These are phyloP conservation scores for Bipolaris oryzae DNA, from an alignment of 2,329 filamentous ascomycete genomes.

Conservation along the genomic window DNA sequence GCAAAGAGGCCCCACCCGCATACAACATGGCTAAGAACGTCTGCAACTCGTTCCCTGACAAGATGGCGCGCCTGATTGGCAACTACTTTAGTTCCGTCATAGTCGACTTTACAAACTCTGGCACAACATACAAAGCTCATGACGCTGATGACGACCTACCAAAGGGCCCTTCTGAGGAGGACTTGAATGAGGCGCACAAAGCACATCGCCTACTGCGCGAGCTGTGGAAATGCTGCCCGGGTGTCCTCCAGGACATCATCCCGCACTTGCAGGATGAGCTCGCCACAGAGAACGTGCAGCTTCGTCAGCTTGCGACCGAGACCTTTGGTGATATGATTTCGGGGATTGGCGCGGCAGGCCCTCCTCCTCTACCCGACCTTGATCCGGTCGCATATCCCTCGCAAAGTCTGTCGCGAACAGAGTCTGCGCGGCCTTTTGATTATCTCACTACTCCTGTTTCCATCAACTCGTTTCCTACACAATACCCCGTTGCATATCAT, in stretches of 20 bases:
- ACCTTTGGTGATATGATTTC: slow-evolving; percentile 94
- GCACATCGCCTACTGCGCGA: slow-evolving; percentile 89
- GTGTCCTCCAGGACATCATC: slow-evolving; percentile 89
- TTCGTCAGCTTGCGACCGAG: slow-evolving; percentile 87
- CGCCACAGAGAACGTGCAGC: slow-evolving; percentile 83
- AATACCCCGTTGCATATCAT: slow-evolving; percentile 78
- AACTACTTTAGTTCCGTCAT: slow-evolving; percentile 98
- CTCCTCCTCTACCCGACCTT: slow-evolving; percentile 72
- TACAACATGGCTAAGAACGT: slow-evolving; percentile 97
- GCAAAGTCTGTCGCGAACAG: slow-evolving; percentile 58
- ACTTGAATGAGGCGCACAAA: slow-evolving; percentile 85
- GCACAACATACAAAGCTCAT: slow-evolving; percentile 26
- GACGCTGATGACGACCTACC: slow-evolving; percentile 54
- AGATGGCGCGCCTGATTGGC: slow-evolving; percentile 92
- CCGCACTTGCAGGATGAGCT: slow-evolving; percentile 93
- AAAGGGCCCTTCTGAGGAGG: slow-evolving; percentile 75
- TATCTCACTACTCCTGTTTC: slow-evolving; percentile 83
- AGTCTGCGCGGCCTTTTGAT: slow-evolving; percentile 51
- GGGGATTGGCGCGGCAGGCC: slow-evolving; percentile 89
- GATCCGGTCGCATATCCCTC: slow-evolving; percentile 88
- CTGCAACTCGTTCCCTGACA: slow-evolving; percentile 86
- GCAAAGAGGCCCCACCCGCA: slow-evolving; percentile 86
- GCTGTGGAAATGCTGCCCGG: slow-evolving; percentile 88
- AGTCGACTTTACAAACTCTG: slow-evolving; percentile 71
- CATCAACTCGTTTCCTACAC: slow-evolving; percentile 86